These are phyloP conservation scores for Trametes versicolor DNA, from an alignment of 1,284 basidiomycete species.

Conservation along the genomic window DNA sequence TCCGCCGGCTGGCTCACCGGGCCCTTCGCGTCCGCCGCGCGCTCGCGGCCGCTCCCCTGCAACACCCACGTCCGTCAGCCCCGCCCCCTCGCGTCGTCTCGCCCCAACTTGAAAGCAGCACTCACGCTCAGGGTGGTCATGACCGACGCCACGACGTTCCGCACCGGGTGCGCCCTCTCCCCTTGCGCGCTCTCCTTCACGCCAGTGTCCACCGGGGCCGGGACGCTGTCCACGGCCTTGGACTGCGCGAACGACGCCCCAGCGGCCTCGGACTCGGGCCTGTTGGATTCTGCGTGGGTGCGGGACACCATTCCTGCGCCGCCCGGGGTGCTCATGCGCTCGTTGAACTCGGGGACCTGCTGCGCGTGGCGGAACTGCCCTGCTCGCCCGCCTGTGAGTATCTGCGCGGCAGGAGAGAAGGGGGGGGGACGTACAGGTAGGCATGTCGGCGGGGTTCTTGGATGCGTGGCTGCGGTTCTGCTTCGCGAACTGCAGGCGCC, in stretches of 20 bases:
- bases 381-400: neutral
- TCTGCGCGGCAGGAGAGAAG: neutral
- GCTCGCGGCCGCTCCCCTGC: conserved; percentile 22
- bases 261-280: conserved; percentile 13
- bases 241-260: conserved; percentile 7
- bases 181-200: neutral
- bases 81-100: neutral
- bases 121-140: conserved; percentile 23
- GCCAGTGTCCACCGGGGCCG: neutral
- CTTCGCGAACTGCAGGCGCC: conserved; percentile 30
- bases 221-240: conserved; percentile 1
- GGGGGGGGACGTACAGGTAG: conserved; percentile 29
- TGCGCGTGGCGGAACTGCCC: conserved; percentile 37
- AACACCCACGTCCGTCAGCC: neutral
- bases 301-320: conserved; percentile 13
- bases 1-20: conserved; percentile 26
- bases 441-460: conserved; percentile 29
- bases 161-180: conserved; percentile 8
- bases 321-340: conserved; percentile 23
- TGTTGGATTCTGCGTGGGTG: conserved; percentile 1
- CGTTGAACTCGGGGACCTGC: conserved; percentile 28
- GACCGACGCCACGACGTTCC: conserved; percentile 15
- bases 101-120: neutral
- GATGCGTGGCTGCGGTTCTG: conserved; percentile 30
- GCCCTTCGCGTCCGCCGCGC: conserved; percentile 6